Evolutionary conservation across 2,329 filamentous ascomycete genomes (phyloP).

Genomic region (Microcyclospora tardicrescens): DNA sequence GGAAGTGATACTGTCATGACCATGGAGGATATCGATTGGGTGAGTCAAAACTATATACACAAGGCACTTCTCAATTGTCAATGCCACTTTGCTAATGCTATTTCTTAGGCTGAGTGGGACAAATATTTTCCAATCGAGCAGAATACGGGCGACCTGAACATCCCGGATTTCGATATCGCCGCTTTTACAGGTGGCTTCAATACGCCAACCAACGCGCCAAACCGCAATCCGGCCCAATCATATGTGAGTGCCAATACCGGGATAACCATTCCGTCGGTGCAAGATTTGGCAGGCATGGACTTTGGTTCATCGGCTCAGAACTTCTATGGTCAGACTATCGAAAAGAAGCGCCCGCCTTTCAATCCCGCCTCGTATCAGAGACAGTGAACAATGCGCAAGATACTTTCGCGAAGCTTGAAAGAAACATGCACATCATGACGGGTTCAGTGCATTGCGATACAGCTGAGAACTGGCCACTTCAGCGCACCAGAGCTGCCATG

Average conservation of each 20-base stretch:
- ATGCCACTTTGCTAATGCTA: constrained; percentile 2
- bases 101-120: constrained; percentile 33
- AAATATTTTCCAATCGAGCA: constrained; percentile 28
- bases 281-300: constrained; percentile 7
- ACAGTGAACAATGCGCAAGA: too few species aligned
- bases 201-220: neutral
- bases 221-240: neutral
- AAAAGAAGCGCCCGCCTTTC: too few species aligned
- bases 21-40: constrained; percentile 52
- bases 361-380: too few species aligned
- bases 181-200: constrained; percentile 16
- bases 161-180: constrained; percentile 22
- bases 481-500: constrained; percentile 32
- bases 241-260: neutral
- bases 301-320: constrained; percentile 1
- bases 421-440: too few species aligned
- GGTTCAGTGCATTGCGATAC: constrained; percentile 26
- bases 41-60: constrained; percentile 27
- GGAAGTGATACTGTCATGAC: constrained; percentile 19
- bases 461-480: constrained; percentile 28
- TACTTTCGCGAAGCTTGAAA: too few species aligned
- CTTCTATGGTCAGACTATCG: too few species aligned
- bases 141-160: constrained; percentile 22
- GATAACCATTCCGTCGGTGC: constrained; percentile 1
- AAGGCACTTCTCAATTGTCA: neutral